Evolutionary conservation across 768 basidiomycete species (phyloP), one percentile per base, ranked within the genome.

Genomic region (Mrakia gelida): DNA sequence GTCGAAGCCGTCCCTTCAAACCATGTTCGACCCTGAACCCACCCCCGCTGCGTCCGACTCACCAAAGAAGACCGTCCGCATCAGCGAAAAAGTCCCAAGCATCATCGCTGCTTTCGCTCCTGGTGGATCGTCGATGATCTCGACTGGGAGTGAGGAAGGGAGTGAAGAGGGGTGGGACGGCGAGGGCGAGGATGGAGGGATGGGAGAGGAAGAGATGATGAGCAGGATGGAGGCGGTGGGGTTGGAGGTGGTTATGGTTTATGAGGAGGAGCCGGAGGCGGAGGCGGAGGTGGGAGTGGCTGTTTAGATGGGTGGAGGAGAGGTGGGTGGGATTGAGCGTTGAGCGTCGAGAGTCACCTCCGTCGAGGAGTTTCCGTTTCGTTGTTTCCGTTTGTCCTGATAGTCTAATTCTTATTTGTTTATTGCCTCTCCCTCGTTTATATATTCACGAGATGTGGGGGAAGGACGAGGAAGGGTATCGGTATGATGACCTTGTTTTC

Each of bases 191-290:
- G 43, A 41, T 32, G 76, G 54, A 38, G 70, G 56, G 45, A 56
- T 67, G 28, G 75, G 56, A 21, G 68, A 76, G 38, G 68, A 76
- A 38, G 67, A 61, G 38, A 34, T 71, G 23, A 30, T 56, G 32
- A 61, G 54, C 6, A 43, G 67, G 32, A 71, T 76, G 75, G 75
- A 76, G 61, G 62, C 45, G 61, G 43, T 34, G 0, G 75, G 75
- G 11, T 38, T 76, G 54, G 75, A 76, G 59, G 56, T 76, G 23
- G 65, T 68, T 38, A 54, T 76, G 68, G 75, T 76, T 28, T 76
- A 76, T 30, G 75, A 76, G 70, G 70, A 76, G 75, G 75, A 71
- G 21, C 59, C 59, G 15, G 63, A 75, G 59, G 49, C 75, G 30
- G 71, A 73, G 52, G 30, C 59, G 71, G n/a, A 16, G 30, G 54